phyloP scores from a whole-genome alignment of 345 rosid species.

The Rhodamnia rubescens region DNA sequence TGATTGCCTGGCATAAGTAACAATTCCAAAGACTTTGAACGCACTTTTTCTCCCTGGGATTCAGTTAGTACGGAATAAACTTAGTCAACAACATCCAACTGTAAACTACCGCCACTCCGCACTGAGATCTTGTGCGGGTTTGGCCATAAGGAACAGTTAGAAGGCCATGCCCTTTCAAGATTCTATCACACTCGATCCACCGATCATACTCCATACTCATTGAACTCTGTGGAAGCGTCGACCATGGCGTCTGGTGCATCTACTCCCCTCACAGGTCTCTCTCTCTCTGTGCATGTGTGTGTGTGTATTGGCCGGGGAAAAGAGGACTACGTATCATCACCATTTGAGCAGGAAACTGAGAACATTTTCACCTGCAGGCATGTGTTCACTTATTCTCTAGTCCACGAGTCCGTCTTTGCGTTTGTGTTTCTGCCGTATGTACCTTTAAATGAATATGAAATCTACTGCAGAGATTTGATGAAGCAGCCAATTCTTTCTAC shows the following conservation, averaged over 20 bases:
- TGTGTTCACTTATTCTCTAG: background rate
- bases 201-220: background rate
- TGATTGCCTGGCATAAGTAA: background rate
- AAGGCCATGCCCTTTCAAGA: background rate
- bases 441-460: background rate
- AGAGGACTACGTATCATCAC: background rate
- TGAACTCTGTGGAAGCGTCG: background rate
- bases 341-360: background rate
- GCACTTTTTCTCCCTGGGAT: background rate
- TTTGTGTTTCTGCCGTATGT: background rate
- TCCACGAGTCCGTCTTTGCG: background rate
- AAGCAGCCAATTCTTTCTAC: constrained; percentile 82
- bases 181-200: background rate
- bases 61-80: background rate
- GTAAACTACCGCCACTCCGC: background rate
- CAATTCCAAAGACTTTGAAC: background rate
- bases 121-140: background rate
- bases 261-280: constrained; percentile 66
- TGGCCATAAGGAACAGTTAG: background rate
- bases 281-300: background rate
- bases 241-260: constrained; percentile 72
- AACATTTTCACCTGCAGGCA: constrained; percentile 6
- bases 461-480: constrained; percentile 54
- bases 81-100: background rate
- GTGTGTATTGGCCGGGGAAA: background rate